phyloP scores from a whole-genome alignment of 2,329 filamentous ascomycete species.

The Aspergillus fischeri region DNA sequence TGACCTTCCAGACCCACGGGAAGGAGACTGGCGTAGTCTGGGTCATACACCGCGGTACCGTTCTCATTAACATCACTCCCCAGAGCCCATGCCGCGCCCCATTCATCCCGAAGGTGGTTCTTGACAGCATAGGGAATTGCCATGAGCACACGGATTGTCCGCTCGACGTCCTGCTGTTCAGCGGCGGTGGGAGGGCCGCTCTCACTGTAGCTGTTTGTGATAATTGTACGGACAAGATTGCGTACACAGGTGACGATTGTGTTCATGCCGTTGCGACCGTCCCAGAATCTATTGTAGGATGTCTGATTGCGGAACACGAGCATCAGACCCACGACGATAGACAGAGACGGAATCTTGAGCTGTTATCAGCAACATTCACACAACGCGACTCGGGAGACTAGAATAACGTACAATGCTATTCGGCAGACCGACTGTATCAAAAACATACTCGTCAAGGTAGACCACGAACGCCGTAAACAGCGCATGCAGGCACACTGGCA shows the following conservation, averaged over 20 bases:
- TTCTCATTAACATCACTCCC: constrained; percentile 29
- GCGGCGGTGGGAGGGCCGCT: constrained; percentile 30
- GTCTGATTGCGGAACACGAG: constrained; percentile 65
- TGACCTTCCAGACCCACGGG: constrained; percentile 49
- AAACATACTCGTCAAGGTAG: constrained; percentile 52
- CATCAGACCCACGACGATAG: constrained; percentile 64
- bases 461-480: constrained; percentile 57
- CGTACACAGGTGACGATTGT: constrained; percentile 56
- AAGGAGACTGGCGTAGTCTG: constrained; percentile 50
- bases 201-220: constrained; percentile 45
- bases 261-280: constrained; percentile 54
- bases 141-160: constrained; percentile 55
- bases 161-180: constrained; percentile 56
- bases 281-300: constrained; percentile 63
- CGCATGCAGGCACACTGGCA: constrained; percentile 56
- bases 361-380: not conserved
- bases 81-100: constrained; percentile 46
- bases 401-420: constrained; percentile 49
- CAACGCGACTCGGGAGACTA: not conserved
- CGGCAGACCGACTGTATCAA: constrained; percentile 52
- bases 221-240: constrained; percentile 55
- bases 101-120: constrained; percentile 61
- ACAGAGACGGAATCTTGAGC: constrained; percentile 54
- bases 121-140: constrained; percentile 62
- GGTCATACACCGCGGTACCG: constrained; percentile 32